These are phyloP conservation scores for Stereocaulon alpinum DNA, from an alignment of 495 filamentous ascomycete genomes.

Conservation along the genomic window DNA sequence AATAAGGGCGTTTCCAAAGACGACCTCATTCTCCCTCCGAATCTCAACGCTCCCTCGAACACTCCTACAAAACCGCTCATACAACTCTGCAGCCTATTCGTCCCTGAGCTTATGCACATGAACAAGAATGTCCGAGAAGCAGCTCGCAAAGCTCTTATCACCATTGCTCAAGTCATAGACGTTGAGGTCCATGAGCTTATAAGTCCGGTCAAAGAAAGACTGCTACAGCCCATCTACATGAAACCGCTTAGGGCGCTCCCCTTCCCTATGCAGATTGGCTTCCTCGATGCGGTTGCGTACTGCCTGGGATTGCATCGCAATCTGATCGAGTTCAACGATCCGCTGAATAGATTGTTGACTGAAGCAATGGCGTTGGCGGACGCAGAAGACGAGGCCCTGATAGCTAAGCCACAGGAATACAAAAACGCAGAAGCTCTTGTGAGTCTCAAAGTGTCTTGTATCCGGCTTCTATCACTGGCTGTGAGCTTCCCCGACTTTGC, in stretches of 20 bases:
- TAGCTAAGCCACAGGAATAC: constrained; percentile 76
- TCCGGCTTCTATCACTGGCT: constrained; percentile 82
- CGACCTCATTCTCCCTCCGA: constrained; percentile 52
- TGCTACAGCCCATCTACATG: constrained; percentile 79
- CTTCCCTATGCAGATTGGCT: constrained; percentile 89
- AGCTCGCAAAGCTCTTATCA: constrained; percentile 67
- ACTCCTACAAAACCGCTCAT: constrained; percentile 46
- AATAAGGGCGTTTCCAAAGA: constrained; percentile 63
- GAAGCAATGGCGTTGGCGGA: constrained; percentile 89
- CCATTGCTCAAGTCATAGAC: constrained; percentile 63
- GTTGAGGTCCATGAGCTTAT: constrained; percentile 78
- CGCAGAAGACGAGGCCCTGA: constrained; percentile 80
- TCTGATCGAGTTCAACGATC: constrained; percentile 81
- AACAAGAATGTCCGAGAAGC: constrained; percentile 86
- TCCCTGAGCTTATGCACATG: constrained; percentile 82
- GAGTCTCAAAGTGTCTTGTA: constrained; percentile 84
- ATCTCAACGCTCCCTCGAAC: constrained; percentile 23
- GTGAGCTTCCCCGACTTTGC: constrained; percentile 86
- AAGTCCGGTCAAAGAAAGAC: constrained; percentile 72
- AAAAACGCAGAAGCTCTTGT: constrained; percentile 85
- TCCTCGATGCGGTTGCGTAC: constrained; percentile 93
- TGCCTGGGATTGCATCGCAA: constrained; percentile 77
- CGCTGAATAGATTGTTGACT: constrained; percentile 77
- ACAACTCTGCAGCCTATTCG: constrained; percentile 70
- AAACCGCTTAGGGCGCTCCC: constrained; percentile 90